Base-by-base conservation (phyloP, 768 basidiomycete species). In the Crassisporium funariophilum region DNA sequence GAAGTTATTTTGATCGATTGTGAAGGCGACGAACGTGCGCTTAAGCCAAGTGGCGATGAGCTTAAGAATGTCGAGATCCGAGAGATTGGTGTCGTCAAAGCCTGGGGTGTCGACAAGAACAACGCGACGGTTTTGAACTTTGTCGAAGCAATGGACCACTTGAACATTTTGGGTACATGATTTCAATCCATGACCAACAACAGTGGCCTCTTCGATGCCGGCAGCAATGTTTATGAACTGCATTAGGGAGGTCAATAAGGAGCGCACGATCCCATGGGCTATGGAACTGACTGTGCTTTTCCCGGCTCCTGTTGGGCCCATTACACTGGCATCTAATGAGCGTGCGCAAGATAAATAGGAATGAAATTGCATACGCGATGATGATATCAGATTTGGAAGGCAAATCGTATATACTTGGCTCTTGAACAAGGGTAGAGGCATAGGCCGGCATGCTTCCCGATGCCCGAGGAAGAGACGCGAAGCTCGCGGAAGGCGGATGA, bases 191-290 rank as follows among this genome's bases (percentile, higher is more conserved):
- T 61, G 52, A 6, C 69, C 64, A 31, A 65, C 62, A 24, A 63
- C 58, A 2, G 29, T 31, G n/a, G n/a, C n/a, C 27, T 63, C 55
- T 39, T 48, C 35, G 2, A 61, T 62, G 0, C 65, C 69, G n/a
- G 66, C 65, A 13, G 61, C 63, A 4, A 49, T 40, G 50, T 72
- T 71, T 52, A 71, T 64, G 52, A 71, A 69, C 69, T 71, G 25
- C 29, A n/a, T n/a, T n/a, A n/a, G n/a, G 29, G 16, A 36, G 41
- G 2, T 43, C 4, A 11, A 15, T 33, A 9, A 41, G 34, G 19
- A 37, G 24, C 10, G 6, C n/a, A n/a, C n/a, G n/a, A n/a, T n/a
- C n/a, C n/a, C n/a, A n/a, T n/a, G n/a, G n/a, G n/a, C n/a, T n/a
- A n/a, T n/a, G 3, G n/a, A 48, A 29, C 45, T 12, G 37, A 58